Evolutionary conservation across 208 protist species (phyloP).

Genomic region (Leishmania braziliensis): DNA sequence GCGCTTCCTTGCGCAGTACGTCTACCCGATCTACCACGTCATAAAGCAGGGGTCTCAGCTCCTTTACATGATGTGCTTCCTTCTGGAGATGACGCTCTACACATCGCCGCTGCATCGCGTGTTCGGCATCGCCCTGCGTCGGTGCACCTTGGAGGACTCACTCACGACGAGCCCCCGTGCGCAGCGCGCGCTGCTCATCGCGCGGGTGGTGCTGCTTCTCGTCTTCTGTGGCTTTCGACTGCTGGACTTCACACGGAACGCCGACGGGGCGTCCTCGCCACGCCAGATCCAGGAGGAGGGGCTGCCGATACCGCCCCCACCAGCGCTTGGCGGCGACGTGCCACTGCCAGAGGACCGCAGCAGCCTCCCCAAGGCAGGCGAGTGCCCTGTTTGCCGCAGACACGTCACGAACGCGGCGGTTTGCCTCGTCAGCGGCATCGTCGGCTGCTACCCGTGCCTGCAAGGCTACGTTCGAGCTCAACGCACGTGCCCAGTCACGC

Average conservation of each 20-base stretch:
- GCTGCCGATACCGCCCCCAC: slow-evolving; percentile 68
- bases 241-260: slow-evolving; percentile 52
- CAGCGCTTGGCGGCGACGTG: slow-evolving; percentile 64
- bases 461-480: slow-evolving; percentile 48
- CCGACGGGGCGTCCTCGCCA: slow-evolving; percentile 21
- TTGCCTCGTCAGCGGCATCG: slow-evolving; percentile 59
- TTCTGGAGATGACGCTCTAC: slow-evolving; percentile 78
- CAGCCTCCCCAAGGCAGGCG: slow-evolving; percentile 39
- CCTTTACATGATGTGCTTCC: slow-evolving; percentile 57
- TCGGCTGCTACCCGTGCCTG: slow-evolving; percentile 88
- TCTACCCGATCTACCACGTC: slow-evolving; percentile 65
- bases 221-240: slow-evolving; percentile 71
- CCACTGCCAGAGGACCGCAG: slow-evolving; percentile 23
- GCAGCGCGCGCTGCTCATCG: slow-evolving; percentile 50
- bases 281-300: slow-evolving; percentile 29
- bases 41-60: slow-evolving; percentile 38
- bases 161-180: slow-evolving; percentile 41
- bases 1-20: slow-evolving; percentile 36
- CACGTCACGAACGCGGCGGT: slow-evolving; percentile 72
- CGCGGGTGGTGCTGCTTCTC: slow-evolving; percentile 61
- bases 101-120: slow-evolving; percentile 53
- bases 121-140: slow-evolving; percentile 58
- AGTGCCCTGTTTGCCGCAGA: slow-evolving; percentile 69
- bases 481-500: slow-evolving; percentile 64
- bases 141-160: slow-evolving; percentile 46